These are phyloP conservation scores for Candida taoyuanica DNA, from an alignment of 805 yeast species.

Conservation along the genomic window DNA sequence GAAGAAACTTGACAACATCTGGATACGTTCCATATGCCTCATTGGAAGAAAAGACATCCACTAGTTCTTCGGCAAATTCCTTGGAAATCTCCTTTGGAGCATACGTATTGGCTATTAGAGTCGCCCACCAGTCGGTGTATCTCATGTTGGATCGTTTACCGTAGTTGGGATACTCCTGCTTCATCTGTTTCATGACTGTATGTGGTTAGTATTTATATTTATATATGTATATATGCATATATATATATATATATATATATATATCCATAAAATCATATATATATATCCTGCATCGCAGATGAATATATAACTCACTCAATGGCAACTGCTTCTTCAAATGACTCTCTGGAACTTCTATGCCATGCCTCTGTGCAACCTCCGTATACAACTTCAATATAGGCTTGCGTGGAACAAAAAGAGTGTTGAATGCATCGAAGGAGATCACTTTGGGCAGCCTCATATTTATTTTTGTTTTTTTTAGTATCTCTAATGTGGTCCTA, in stretches of 20 bases:
- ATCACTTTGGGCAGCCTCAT: conserved; percentile 32
- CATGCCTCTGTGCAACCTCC: conserved; percentile 42
- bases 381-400: conserved; percentile 54
- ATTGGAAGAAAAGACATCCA: conserved; percentile 45
- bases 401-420: conserved; percentile 52
- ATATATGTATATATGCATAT: too few relatives aligned
- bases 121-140: conserved; percentile 54
- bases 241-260: too few relatives aligned
- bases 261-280: too few relatives aligned
- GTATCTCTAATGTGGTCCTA: too few relatives aligned
- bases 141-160: conserved; percentile 41
- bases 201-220: too few relatives aligned
- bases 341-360: conserved; percentile 30
- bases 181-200: conserved; percentile 36
- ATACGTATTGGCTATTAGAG: conserved; percentile 42
- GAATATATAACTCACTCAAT: too few relatives aligned
- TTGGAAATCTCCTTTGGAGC: conserved; percentile 30
- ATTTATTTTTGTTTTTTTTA: too few relatives aligned
- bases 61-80: conserved; percentile 40
- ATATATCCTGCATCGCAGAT: too few relatives aligned
- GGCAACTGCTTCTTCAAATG: conserved; percentile 20
- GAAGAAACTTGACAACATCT: conserved; percentile 48
- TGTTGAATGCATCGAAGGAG: conserved; percentile 67
- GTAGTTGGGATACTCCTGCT: conserved; percentile 50
- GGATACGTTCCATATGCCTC: conserved; percentile 50